Base-by-base conservation (phyloP, 2,329 filamentous ascomycete genomes). In the Ceratocystis eucalypticola region DNA sequence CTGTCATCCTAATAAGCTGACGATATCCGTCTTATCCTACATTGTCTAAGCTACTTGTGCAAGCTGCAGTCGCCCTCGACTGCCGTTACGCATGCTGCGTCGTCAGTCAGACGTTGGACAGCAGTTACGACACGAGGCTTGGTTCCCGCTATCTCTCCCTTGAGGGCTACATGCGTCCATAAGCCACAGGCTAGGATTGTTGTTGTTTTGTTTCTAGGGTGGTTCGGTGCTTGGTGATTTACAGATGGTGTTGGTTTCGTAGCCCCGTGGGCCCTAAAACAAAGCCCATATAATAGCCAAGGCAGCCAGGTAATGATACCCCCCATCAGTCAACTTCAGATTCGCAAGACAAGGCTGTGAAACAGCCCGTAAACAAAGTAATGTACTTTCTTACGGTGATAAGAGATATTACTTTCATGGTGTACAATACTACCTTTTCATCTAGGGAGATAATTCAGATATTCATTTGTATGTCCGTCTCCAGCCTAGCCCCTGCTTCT, bases 381-480 rank as follows among this genome's bases (percentile, higher is more conserved):
- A 20, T 22, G 48, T 12, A 2, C 33, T 50, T 20, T 50, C 17
- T 50, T 22, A 3, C 5, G 46, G 46, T 22, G 1, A 30, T 30
- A 28, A 12, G 53, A 5, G 25, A 33, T 59, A n/a, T 15, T 12
- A 12, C 10, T 17, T 59, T 37, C 12, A 17, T n/a, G 28, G 53
- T 33, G 17, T 37, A 12, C 20, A 25, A 53, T 25, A 25, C 20
- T 53, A 8, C 48, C 48, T 53, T 5, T 17, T 5, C 48, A 53
- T 25, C 22, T 22, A 22, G n/a, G 22, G 15, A 59, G 3, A 59
- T 20, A 7, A 59, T 59, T 30, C 28, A 33, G 53, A 59, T 33
- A 59, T 59, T 59, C 53, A 59, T 59, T 59, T 22, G 53, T 20
- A 59, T 59, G 53, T 59, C 28, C 28, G 4, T 59, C 12, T 37